phyloP scores from a whole-genome alignment of 1,284 basidiomycete species.

The Sphagnurus paluster region DNA sequence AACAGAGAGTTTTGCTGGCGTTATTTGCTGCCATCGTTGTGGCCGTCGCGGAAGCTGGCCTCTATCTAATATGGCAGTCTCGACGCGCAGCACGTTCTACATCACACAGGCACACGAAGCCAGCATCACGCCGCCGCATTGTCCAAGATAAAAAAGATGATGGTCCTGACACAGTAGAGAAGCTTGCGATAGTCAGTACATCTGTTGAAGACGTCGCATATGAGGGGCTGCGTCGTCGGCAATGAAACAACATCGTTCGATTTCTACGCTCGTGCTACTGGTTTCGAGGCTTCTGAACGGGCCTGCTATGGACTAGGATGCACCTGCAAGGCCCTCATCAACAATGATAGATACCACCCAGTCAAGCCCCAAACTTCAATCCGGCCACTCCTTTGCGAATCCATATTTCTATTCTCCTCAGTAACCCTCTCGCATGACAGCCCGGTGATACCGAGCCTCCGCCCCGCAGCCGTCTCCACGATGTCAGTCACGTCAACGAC shows the following conservation, averaged over 20 bases:
- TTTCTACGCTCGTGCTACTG: too few relatives aligned
- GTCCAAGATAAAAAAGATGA: slow-evolving; percentile 36
- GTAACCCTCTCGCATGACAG: slow-evolving; percentile 27
- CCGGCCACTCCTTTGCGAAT: slow-evolving; percentile 38
- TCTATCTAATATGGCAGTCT: slow-evolving; percentile 74
- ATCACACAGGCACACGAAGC: slow-evolving; percentile 13
- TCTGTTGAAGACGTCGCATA: slow-evolving; percentile 17
- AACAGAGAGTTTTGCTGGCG: slow-evolving; percentile 62
- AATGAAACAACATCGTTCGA: slow-evolving; percentile 10
- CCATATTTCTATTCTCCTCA: slow-evolving; percentile 19
- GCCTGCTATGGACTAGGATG: slow-evolving; percentile 26
- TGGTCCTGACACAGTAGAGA: slow-evolving; percentile 4
- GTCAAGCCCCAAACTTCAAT: slow-evolving; percentile 81
- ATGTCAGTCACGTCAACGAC: slow-evolving; percentile 70
- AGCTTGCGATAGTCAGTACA: slow-evolving; percentile 10
- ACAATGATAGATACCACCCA: slow-evolving; percentile 72
- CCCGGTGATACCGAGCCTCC: slow-evolving; percentile 23
- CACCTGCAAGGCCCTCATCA: slow-evolving; percentile 53
- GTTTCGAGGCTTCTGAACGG: neutral
- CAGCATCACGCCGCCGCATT: slow-evolving; percentile 20
- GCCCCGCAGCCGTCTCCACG: slow-evolving; percentile 29
- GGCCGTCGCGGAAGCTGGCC: slow-evolving; percentile 61
- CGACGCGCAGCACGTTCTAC: slow-evolving; percentile 38
- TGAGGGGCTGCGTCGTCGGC: slow-evolving; percentile 21
- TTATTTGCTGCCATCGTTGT: slow-evolving; percentile 60